Evolutionary conservation across 75 land plant species (phyloP).

Genomic region (Picea glauca): DNA sequence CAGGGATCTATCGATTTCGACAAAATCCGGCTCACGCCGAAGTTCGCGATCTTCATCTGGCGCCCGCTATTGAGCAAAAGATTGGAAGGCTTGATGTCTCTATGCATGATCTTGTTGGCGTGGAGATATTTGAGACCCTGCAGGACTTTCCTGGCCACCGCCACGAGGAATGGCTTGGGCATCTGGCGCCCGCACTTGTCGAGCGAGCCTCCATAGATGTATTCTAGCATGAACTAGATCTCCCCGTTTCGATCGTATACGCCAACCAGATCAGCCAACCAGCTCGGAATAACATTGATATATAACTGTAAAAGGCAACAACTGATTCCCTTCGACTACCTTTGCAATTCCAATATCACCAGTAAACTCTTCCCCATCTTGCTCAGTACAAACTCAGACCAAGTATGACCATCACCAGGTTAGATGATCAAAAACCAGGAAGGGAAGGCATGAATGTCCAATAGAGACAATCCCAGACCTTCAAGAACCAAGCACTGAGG

Average conservation of each 20-base stretch:
- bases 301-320: no score
- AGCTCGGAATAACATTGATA: no score
- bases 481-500: no score
- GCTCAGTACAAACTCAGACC: no score
- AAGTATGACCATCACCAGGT: no score
- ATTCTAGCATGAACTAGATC: conserved; percentile 71
- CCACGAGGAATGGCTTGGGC: conserved; percentile 36
- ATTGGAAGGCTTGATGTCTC: conserved; percentile 81
- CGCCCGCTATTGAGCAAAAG: conserved; percentile 45
- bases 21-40: conserved; percentile 69
- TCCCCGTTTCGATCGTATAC: conserved; percentile 73
- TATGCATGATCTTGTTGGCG: neutral
- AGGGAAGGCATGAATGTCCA: no score
- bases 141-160: conserved; percentile 54
- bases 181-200: conserved; percentile 25
- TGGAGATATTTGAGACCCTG: conserved; percentile 70
- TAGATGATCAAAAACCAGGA: no score
- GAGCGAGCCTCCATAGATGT: conserved; percentile 64
- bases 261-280: conserved; percentile 9
- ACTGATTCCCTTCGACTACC: no score
- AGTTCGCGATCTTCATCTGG: conserved; percentile 86
- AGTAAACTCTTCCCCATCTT: no score
- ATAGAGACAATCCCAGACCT: no score
- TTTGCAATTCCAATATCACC: no score
- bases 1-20: conserved; percentile 78